Evolutionary conservation across 345 rosid species (phyloP).

Genomic region (Hevea brasiliensis): DNA sequence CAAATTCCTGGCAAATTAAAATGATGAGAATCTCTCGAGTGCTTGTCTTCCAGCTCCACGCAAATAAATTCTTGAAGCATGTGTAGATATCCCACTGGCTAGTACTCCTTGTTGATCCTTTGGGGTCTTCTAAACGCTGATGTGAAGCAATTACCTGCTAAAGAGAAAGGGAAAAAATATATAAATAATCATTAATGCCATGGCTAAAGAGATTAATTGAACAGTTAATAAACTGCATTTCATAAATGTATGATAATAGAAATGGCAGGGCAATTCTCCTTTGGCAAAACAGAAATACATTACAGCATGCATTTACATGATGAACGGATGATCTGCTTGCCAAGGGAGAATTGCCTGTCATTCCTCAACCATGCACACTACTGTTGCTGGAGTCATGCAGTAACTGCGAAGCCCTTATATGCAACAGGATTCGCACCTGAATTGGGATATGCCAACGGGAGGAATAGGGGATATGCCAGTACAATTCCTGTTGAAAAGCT

Average conservation of each 20-base stretch:
- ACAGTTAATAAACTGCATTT: too few species aligned
- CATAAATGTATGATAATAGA: not conserved
- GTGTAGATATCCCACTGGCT: too few species aligned
- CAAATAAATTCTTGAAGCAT: too few species aligned
- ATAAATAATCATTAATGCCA: too few species aligned
- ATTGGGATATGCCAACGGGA: conserved; percentile 29
- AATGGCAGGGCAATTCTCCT: conserved; percentile 65
- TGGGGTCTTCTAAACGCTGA: too few species aligned
- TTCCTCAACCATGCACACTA: conserved; percentile 27
- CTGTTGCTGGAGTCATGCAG: not conserved
- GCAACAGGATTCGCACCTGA: conserved; percentile 32
- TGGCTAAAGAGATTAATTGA: too few species aligned
- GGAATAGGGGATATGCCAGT: conserved; percentile 30
- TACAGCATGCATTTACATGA: not conserved
- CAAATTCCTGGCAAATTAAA: too few species aligned
- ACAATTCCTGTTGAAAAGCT: conserved; percentile 3
- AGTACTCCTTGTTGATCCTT: too few species aligned
- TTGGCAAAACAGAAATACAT: conserved; percentile 39
- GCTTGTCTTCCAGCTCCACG: too few species aligned
- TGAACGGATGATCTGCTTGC: conserved; percentile 17
- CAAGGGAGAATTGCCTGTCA: conserved; percentile 44
- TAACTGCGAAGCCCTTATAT: not conserved
- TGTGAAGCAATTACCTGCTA: too few species aligned
- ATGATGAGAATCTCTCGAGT: too few species aligned
- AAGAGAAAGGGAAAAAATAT: too few species aligned